Conservation (phyloP, 495 filamentous ascomycete genomes). For the Neurospora sp. region DNA sequence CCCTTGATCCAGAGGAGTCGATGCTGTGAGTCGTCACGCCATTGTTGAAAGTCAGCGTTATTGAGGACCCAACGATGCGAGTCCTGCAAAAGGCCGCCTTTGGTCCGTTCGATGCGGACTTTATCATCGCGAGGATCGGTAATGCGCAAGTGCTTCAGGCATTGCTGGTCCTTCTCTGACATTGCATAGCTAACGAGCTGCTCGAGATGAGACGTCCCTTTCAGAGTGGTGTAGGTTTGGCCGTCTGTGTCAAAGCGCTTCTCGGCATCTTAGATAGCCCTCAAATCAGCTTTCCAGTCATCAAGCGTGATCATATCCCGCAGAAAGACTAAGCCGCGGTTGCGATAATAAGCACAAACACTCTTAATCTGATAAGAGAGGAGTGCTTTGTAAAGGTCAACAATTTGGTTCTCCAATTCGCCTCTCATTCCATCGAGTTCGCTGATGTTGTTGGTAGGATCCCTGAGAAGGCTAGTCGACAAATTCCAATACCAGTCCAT, state of each 20-base stretch:
- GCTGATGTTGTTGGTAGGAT: not conserved
- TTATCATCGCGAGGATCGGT: too few species aligned
- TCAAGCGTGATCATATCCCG: not conserved
- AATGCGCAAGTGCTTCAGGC: too few species aligned
- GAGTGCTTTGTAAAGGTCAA: not conserved
- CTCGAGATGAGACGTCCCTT: constrained; percentile 9
- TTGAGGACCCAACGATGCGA: too few species aligned
- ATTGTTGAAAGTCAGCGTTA: too few species aligned
- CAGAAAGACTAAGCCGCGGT: not conserved
- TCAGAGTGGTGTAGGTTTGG: constrained; percentile 8
- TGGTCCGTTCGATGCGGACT: too few species aligned
- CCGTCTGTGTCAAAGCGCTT: not conserved
- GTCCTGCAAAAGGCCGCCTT: too few species aligned
- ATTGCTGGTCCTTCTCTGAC: too few species aligned
- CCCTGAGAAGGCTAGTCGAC: not conserved
- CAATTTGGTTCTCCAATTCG: not conserved
- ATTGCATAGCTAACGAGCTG: not conserved
- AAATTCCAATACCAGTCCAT: not conserved
- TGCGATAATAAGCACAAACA: not conserved
- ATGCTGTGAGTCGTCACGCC: too few species aligned
- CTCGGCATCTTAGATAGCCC: not conserved
- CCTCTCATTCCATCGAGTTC: not conserved
- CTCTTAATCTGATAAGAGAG: too few species aligned
- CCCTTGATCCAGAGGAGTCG: too few species aligned
- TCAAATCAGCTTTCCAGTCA: not conserved